phyloP scores from a whole-genome alignment of 108 stramenopile species.

The Cyclostephanos invisitatus region DNA sequence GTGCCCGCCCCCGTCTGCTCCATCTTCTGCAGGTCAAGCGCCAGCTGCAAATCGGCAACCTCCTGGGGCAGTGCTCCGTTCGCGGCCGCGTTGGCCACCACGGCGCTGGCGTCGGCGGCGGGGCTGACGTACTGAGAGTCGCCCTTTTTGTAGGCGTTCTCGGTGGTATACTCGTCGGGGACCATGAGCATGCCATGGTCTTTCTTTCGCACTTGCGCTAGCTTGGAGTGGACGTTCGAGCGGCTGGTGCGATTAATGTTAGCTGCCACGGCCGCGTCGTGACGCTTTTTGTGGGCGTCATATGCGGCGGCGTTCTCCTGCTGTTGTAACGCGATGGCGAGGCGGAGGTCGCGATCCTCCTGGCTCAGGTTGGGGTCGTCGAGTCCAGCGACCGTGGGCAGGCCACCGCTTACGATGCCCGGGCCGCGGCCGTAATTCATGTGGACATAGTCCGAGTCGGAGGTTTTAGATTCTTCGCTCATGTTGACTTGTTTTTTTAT shows the following conservation, averaged over 20 bases:
- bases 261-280: constrained; percentile 66
- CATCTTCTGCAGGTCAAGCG: constrained; percentile 86
- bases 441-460: constrained; percentile 87
- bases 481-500: constrained; percentile 47
- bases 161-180: constrained; percentile 84
- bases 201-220: constrained; percentile 83
- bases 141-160: constrained; percentile 78
- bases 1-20: constrained; percentile 88
- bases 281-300: constrained; percentile 78
- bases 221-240: constrained; percentile 67
- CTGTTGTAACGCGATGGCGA: constrained; percentile 89
- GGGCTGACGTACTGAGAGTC: constrained; percentile 47
- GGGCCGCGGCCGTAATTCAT: constrained; percentile 56
- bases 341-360: constrained; percentile 86
- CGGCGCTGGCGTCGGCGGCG: constrained; percentile 29
- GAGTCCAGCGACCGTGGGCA: constrained; percentile 40
- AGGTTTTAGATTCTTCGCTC: constrained; percentile 87
- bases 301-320: constrained; percentile 89
- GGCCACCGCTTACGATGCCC: constrained; percentile 5
- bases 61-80: constrained; percentile 70
- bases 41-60: constrained; percentile 72
- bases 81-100: constrained; percentile 43
- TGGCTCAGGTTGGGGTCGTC: constrained; percentile 86
- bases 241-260: constrained; percentile 77
- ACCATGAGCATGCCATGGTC: constrained; percentile 85